Evolutionary conservation across 306 rosid genomes (phyloP).

Genomic region (Betula pendula): DNA sequence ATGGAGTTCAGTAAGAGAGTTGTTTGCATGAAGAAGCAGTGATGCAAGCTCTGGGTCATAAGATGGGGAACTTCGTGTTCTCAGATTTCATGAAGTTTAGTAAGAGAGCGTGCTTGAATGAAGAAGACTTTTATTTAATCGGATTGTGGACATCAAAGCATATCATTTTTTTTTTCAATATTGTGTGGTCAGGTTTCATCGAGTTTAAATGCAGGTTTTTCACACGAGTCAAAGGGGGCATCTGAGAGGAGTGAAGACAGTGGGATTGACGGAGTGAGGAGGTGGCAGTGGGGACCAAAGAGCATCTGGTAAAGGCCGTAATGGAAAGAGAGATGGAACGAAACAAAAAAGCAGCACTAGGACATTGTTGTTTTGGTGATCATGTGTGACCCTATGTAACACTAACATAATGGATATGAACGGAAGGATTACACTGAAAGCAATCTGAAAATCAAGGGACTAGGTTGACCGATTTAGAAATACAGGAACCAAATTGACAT

Average conservation of each 20-base stretch:
- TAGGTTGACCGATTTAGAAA: no score
- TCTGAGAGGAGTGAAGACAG: not conserved
- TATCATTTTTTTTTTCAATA: not conserved
- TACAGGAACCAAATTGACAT: no score
- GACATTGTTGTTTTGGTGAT: no score
- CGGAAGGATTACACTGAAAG: no score
- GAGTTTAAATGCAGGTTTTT: not conserved
- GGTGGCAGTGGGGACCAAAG: not conserved
- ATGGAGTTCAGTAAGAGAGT: not conserved
- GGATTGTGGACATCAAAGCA: not conserved
- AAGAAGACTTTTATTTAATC: not conserved
- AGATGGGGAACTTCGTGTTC: not conserved
- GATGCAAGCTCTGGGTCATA: not conserved
- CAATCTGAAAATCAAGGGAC: no score
- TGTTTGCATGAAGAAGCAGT: not conserved
- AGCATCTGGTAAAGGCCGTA: not conserved
- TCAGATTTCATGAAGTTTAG: not conserved
- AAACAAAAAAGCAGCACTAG: no score
- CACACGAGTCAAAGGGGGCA: not conserved
- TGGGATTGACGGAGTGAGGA: not conserved
- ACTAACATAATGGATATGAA: no score
- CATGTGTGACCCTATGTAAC: no score
- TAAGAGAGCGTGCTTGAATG: not conserved
- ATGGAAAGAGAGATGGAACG: not conserved
- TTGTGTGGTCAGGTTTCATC: not conserved